Base-by-base conservation (phyloP, 345 rosid genomes). In the Kandelia obovata region DNA sequence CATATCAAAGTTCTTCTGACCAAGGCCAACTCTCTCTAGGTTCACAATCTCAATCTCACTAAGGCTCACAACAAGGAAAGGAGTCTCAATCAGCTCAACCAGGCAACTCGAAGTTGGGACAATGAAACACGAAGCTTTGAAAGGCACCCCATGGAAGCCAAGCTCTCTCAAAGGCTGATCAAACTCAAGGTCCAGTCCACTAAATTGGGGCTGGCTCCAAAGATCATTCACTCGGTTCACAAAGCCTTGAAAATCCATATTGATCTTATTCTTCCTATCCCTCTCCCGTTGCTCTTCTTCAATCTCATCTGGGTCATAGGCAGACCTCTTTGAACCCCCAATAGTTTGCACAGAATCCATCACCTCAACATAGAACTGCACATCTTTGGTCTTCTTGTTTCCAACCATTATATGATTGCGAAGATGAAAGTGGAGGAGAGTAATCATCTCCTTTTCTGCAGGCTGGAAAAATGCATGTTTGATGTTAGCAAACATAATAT, bases 361-460 rank as follows among this genome's bases (percentile, higher is more conserved):
- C 66, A 92, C 98, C 78, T 92, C 98, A 70, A 89, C 83, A 67
- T 81, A 90, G 73, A 92, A 90, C 71, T 92, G 98, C 60, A 92
- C 92, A 73, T 92, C 98, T 79, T 90, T 92, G 58, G 98, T 87
- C 78, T 89, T 92, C 79, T 86, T 86, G 79, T 76, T 92, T 65
- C 93, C 98, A 58, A 92, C 93, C 98, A 92, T 90, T 17, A 90
- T 90, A 82, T 92, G 98, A 71, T 92, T 85, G 82, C 90, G 90
- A 71, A 90, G 78, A 77, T 92, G 92, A 66, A 89, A 90, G 77
- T 92, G 97, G 28, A 90, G 70, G 39, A 92, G 85, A 51, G 97
- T 88, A 65, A 87, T 84, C 97, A 90, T 89, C 79, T 89, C 97
- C 73, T 80, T 92, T 74, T 90, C 97, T 51, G 98, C 96, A 7